Percentiles rank a stretch among this genome's conserved stretches.
phyloP scores from a whole-genome alignment of 768 basidiomycete species.

The Tricholoma terreum region DNA sequence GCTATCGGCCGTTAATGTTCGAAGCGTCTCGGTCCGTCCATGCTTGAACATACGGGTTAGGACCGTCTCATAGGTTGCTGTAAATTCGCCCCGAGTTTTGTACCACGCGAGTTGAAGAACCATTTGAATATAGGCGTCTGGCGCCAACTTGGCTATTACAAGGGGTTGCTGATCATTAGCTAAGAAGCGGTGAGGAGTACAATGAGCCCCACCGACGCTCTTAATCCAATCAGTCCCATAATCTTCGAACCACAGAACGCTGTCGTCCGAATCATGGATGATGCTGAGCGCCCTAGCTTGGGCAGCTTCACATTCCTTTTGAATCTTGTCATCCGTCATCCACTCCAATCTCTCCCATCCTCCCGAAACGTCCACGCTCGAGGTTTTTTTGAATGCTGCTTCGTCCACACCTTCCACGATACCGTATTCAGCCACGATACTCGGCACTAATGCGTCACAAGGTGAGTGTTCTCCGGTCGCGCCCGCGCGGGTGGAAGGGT shows the following conservation, averaged over 20 bases:
- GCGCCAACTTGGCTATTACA: constrained; percentile 39
- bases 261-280: constrained; percentile 78
- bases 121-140: constrained; percentile 91
- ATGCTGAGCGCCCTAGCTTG: constrained; percentile 52
- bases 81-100: constrained; percentile 68
- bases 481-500: constrained; percentile 80
- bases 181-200: neutral
- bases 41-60: constrained; percentile 83
- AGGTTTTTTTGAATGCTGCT: constrained; percentile 32
- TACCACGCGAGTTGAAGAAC: constrained; percentile 91
- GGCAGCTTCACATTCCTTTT: constrained; percentile 56
- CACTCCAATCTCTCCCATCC: constrained; percentile 72
- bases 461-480: constrained; percentile 90
- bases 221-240: constrained; percentile 91
- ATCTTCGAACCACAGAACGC: constrained; percentile 75
- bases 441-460: constrained; percentile 86
- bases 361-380: constrained; percentile 10
- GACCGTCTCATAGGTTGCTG: constrained; percentile 92
- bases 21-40: constrained; percentile 89
- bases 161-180: neutral
- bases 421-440: constrained; percentile 81
- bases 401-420: constrained; percentile 65
- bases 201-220: constrained; percentile 48
- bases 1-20: constrained; percentile 70
- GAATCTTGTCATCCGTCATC: constrained; percentile 60